Evolutionary conservation across 2,329 filamentous ascomycete species (phyloP), one percentile per base, ranked within the genome.

Genomic region (Cordyceps farinosa): DNA sequence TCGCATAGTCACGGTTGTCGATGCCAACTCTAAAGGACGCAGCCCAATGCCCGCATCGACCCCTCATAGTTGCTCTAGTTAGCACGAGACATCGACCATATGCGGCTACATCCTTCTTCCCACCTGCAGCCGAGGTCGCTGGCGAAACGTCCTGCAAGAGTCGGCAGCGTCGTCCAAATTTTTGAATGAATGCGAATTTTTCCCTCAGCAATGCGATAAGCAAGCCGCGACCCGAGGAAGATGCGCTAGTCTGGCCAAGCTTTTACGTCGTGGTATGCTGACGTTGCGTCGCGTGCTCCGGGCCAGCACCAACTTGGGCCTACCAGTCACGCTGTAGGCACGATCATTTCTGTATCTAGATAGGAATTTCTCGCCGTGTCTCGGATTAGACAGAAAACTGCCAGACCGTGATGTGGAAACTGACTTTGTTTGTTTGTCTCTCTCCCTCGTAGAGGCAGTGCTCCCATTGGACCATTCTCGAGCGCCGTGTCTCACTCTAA

Each of bases 401-500:
- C n/a, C 27, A 36, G 54, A 30, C 15, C 42, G 54, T 4, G 42
- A 36, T 47, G 36, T 36, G 34, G 17, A 42, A 42, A 30, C 27
- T 30, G 52, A 42, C 34, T 42, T n/a, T 36, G 36, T 17, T n/a
- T 36, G 36, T 17, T 10, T 4, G 29, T 22, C 27, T 9, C 50
- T 40, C 52, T 55, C 52, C 36, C n/a, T 40, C 52, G 17, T 5
- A 34, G 29, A 32, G 15, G 38, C 13, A 13, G 11, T 9, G 38
- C 38, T 22, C 22, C 42, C 56, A 59, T 59, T 59, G 30, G 55
- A 10, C 30, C 32, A 45, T 59, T 42, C 22, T n/a, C 32, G 36
- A 55, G 52, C 45, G 3, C 36, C 56, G 34, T 59, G 56, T 59
- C 56, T 59, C 45, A 59, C 56, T 17, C 30, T 13, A 7, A 10